Evolutionary conservation across 495 filamentous ascomycete species (phyloP).

Genomic region (Penicillium verhagenii): DNA sequence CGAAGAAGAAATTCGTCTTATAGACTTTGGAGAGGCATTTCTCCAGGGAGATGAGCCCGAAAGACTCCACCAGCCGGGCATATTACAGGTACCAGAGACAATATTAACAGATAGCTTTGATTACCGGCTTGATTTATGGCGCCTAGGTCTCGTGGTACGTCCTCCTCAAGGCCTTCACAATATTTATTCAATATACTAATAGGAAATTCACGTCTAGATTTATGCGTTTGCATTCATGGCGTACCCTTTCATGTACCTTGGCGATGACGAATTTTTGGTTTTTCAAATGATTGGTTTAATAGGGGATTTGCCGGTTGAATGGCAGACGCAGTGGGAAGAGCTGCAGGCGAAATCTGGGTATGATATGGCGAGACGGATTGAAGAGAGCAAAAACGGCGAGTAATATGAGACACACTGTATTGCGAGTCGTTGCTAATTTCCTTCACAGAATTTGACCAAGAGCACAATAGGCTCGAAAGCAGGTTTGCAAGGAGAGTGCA

Average conservation of each 20-base stretch:
- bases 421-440: background rate
- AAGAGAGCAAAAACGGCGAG: no score
- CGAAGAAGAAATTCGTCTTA: slow-evolving; percentile 36
- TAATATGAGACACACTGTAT: no score
- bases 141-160: slow-evolving; percentile 37
- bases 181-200: no score
- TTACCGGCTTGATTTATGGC: slow-evolving; percentile 42
- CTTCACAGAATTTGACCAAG: background rate
- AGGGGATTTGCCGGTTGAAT: slow-evolving; percentile 18
- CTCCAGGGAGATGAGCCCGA: slow-evolving; percentile 23
- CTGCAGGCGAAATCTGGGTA: slow-evolving; percentile 8
- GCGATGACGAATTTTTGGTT: slow-evolving; percentile 14
- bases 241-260: slow-evolving; percentile 24
- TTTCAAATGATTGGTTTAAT: slow-evolving; percentile 21
- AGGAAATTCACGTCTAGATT: no score
- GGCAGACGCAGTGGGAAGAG: slow-evolving; percentile 17
- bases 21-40: slow-evolving; percentile 42
- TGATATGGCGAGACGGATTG: background rate
- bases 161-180: no score
- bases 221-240: slow-evolving; percentile 21
- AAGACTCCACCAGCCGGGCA: slow-evolving; percentile 32
- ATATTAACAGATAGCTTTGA: slow-evolving; percentile 40
- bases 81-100: slow-evolving; percentile 36
- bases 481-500: slow-evolving; percentile 1
- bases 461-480: slow-evolving; percentile 2